phyloP scores from a whole-genome alignment of 352 stramenopile species.

The Phytopythium litorale region DNA sequence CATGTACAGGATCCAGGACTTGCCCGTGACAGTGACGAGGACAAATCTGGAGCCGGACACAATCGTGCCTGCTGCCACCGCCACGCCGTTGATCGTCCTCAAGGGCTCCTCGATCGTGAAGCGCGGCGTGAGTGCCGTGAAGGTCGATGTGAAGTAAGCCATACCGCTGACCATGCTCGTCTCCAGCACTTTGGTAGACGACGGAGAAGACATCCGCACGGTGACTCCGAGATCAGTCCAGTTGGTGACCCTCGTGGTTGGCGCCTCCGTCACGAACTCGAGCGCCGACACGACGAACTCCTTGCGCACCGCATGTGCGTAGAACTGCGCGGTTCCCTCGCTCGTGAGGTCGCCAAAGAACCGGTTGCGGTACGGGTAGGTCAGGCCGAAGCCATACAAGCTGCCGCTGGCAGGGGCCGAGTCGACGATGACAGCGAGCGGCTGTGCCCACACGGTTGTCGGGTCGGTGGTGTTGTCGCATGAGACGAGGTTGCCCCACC shows the following conservation, averaged over 20 bases:
- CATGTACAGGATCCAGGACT: constrained; percentile 62
- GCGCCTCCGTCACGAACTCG: constrained; percentile 41
- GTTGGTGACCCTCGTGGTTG: constrained; percentile 43
- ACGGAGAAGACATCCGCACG: constrained; percentile 32
- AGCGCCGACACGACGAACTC: constrained; percentile 55
- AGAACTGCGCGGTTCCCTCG: constrained; percentile 44
- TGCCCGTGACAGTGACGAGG: constrained; percentile 41
- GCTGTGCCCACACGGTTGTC: constrained; percentile 68
- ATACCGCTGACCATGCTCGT: constrained; percentile 64
- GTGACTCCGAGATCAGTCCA: constrained; percentile 70
- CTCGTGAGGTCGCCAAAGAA: constrained; percentile 46
- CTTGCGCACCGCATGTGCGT: constrained; percentile 54
- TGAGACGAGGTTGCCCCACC: constrained; percentile 82
- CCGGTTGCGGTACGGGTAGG: constrained; percentile 64
- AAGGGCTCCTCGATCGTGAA: constrained; percentile 52
- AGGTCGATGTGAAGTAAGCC: constrained; percentile 63
- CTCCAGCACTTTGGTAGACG: constrained; percentile 27
- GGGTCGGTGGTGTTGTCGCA: constrained; percentile 45
- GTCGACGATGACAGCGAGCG: constrained; percentile 57
- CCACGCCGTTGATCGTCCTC: constrained; percentile 39
- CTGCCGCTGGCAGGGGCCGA: constrained; percentile 10
- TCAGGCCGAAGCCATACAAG: constrained; percentile 46
- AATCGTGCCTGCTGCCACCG: constrained; percentile 18
- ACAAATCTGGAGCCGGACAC: constrained; percentile 45
- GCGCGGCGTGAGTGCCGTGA: constrained; percentile 46